Percentiles rank a stretch among this genome's conserved stretches.
Evolutionary conservation across 2,329 filamentous ascomycete genomes (phyloP).

Genomic region (Fusarium longipes): DNA sequence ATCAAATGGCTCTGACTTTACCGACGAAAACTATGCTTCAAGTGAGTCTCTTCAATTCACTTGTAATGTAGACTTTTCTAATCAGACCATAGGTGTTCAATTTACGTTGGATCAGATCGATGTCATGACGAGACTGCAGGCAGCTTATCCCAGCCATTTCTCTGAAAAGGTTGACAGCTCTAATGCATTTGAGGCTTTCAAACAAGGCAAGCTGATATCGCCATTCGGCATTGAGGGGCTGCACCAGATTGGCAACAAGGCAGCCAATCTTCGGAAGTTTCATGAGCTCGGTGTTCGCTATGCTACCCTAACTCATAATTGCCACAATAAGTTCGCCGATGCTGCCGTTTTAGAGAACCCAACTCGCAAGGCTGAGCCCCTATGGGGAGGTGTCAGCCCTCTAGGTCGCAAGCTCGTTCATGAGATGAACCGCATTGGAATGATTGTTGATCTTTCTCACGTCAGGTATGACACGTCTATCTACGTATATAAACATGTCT

Average conservation of each 20-base stretch:
- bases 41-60: slow-evolving; percentile 59
- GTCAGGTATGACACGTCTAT: slow-evolving; percentile 52
- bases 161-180: slow-evolving; percentile 71
- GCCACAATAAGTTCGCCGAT: slow-evolving; percentile 90
- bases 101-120: slow-evolving; percentile 81
- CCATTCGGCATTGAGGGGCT: slow-evolving; percentile 87
- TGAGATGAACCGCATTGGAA: slow-evolving; percentile 95
- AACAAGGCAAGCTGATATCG: slow-evolving; percentile 74
- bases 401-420: slow-evolving; percentile 75
- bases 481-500: background rate
- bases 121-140: slow-evolving; percentile 72
- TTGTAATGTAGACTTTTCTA: background rate
- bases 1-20: slow-evolving; percentile 76
- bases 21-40: slow-evolving; percentile 74
- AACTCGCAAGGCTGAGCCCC: slow-evolving; percentile 62
- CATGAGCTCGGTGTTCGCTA: slow-evolving; percentile 86
- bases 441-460: slow-evolving; percentile 93
- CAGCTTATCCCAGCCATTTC: slow-evolving; percentile 75
- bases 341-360: slow-evolving; percentile 75
- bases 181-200: slow-evolving; percentile 71
- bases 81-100: slow-evolving; percentile 62
- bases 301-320: slow-evolving; percentile 91
- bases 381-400: slow-evolving; percentile 78
- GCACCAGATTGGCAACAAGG: slow-evolving; percentile 91
- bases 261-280: slow-evolving; percentile 79